A percentile compares a stretch with the other conserved stretches of the same genome.
Conservation (phyloP, 1,284 basidiomycete genomes). For the Microbotryum scabiosae region DNA sequence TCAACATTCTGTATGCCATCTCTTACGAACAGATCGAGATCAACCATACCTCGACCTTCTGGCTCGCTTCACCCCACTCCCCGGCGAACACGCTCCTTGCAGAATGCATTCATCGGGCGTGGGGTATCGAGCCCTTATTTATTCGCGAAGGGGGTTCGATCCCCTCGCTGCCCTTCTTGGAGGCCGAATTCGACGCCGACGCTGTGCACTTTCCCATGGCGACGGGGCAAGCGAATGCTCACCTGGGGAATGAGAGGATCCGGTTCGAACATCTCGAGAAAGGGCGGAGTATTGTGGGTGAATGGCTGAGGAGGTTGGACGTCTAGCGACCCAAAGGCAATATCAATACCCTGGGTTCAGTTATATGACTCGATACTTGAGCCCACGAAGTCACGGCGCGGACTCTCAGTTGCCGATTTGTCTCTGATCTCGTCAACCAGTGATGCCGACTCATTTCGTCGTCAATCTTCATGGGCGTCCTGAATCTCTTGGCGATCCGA, state of each 20-base stretch:
- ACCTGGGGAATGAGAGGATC: slow-evolving; percentile 76
- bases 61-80: slow-evolving; percentile 68
- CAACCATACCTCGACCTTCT: slow-evolving; percentile 73
- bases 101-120: slow-evolving; percentile 17
- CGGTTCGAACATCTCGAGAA: slow-evolving; percentile 63
- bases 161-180: slow-evolving; percentile 63
- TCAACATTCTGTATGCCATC: not conserved
- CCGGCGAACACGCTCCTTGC: slow-evolving; percentile 13
- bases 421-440: too few species aligned
- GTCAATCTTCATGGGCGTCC: too few species aligned
- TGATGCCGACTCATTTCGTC: too few species aligned
- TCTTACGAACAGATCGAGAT: slow-evolving; percentile 54
- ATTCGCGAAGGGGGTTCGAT: slow-evolving; percentile 78
- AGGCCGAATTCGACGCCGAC: slow-evolving; percentile 66
- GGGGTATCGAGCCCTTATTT: slow-evolving; percentile 57
- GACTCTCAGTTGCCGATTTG: too few species aligned
- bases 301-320: slow-evolving; percentile 52
- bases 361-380: too few species aligned
- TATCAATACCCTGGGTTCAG: too few species aligned
- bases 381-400: too few species aligned
- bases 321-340: too few species aligned
- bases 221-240: slow-evolving; percentile 71
- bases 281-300: slow-evolving; percentile 63
- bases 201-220: slow-evolving; percentile 84
- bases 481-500: too few species aligned